phyloP scores from a whole-genome alignment of 495 filamentous ascomycete species.

The Amphirosellinia nigrospora region DNA sequence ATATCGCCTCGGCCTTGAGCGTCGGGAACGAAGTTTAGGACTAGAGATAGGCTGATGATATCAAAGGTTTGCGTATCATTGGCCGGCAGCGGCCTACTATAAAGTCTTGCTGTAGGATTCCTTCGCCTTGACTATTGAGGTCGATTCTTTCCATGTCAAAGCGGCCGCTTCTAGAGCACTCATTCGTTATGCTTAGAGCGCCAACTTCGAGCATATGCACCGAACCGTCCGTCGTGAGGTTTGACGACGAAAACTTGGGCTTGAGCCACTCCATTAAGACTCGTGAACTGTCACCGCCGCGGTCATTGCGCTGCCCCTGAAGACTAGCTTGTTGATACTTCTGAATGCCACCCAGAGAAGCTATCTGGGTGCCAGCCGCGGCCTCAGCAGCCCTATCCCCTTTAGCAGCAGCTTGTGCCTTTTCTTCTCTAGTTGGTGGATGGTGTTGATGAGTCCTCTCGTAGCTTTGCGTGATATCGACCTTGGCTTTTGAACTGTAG shows the following conservation, averaged over 20 bases:
- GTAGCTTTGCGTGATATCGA: conserved; percentile 80
- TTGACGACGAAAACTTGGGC: conserved; percentile 38
- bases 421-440: conserved; percentile 85
- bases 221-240: conserved; percentile 39
- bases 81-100: conserved; percentile 79
- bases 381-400: conserved; percentile 64
- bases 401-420: conserved; percentile 66
- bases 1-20: conserved; percentile 80
- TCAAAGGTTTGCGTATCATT: conserved; percentile 73
- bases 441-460: conserved; percentile 78
- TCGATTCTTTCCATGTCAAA: conserved; percentile 89
- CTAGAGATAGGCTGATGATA: conserved; percentile 89
- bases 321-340: conserved; percentile 90
- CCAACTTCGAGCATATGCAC: conserved; percentile 86
- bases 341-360: conserved; percentile 74
- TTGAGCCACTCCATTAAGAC: conserved; percentile 86
- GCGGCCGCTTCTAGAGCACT: conserved; percentile 70
- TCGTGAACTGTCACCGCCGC: conserved; percentile 90
- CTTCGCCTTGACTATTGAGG: conserved; percentile 79
- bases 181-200: conserved; percentile 83
- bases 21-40: conserved; percentile 91
- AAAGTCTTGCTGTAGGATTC: conserved; percentile 89
- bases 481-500: conserved; percentile 54
- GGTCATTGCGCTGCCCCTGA: conserved; percentile 78
- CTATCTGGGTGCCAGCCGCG: conserved; percentile 60